phyloP scores from a whole-genome alignment of 768 basidiomycete species.

The Trametes elegans region DNA sequence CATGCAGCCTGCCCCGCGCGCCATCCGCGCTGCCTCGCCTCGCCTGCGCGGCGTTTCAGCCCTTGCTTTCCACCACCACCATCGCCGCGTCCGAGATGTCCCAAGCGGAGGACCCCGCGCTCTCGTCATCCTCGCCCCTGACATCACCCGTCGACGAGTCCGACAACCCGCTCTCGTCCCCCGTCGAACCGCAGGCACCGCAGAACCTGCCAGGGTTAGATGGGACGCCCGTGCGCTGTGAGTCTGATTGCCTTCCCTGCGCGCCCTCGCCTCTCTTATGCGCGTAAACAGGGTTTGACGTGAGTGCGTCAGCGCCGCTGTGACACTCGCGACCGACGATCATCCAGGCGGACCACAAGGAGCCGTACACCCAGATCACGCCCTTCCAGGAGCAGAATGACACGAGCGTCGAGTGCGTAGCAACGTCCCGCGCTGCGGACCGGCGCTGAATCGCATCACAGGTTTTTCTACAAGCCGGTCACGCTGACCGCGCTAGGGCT shows the following conservation, averaged over 20 bases:
- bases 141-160: slow-evolving; percentile 60
- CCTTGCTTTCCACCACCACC: slow-evolving; percentile 14
- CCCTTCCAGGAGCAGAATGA: slow-evolving; percentile 85
- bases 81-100: slow-evolving; percentile 3
- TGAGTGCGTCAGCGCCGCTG: slow-evolving; percentile 39
- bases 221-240: slow-evolving; percentile 79
- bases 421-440: slow-evolving; percentile 9
- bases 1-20: slow-evolving; percentile 5
- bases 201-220: slow-evolving; percentile 56
- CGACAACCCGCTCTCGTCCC: slow-evolving; percentile 46
- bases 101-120: slow-evolving; percentile 7
- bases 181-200: slow-evolving; percentile 53
- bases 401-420: slow-evolving; percentile 75
- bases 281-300: slow-evolving; percentile 70
- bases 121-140: slow-evolving; percentile 25
- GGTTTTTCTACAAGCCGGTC: slow-evolving; percentile 85
- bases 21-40: slow-evolving; percentile 1
- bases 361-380: slow-evolving; percentile 77
- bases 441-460: slow-evolving; percentile 28
- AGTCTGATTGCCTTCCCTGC: slow-evolving; percentile 36
- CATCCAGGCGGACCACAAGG: slow-evolving; percentile 74
- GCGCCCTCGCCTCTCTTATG: background rate
- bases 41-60: background rate
- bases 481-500: slow-evolving; percentile 72
- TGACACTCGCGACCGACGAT: background rate